Evolutionary conservation across 1,284 basidiomycete genomes (phyloP), one percentile per base, ranked within the genome.

Genomic region (Apiotrichum sp.): DNA sequence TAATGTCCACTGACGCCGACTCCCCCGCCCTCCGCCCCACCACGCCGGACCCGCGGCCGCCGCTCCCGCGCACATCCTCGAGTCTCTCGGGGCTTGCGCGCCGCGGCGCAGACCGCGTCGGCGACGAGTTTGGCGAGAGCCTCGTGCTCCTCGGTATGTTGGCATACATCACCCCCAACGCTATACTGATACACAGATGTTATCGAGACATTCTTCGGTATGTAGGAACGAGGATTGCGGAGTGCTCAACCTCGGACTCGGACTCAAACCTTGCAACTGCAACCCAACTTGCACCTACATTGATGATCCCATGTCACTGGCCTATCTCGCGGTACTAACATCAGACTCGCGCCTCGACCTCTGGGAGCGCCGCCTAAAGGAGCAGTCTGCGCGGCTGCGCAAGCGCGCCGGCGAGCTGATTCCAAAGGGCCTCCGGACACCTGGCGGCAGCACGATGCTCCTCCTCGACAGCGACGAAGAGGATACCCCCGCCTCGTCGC

Each of bases 271-370:
- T 29, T 29, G 29, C 29, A 29, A 29, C 29, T 29, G 29, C 29
- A 29, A 29, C 29, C 29, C 29, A 29, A 29, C 29, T 29, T 29
- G 29, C 29, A 29, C 29, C 29, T 29, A 29, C 29, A 29, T 29
- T 29, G 29, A 29, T 29, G 29, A 29, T 29, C 29, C 29, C 29
- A 29, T 29, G 29, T 29, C 29, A 29, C 29, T 29, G 29, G 10
- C 36, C 36, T 14, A 10, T 38, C 36, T 9, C 8, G 36, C 36
- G 14, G 10, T 10, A 14, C 47, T 34, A 31, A 48, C 42, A 9
- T 3, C 55, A 74, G 90, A 95, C 75, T 91, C 92, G 3, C 85
- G 89, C 62, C 79, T 96, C 60, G 93, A 96, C 73, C 82, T 96
- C 1, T 78, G 93, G 39, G 90, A 95, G 69, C 84, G 93, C 40